These are phyloP conservation scores for Buddleja alternifolia DNA, from an alignment of 257 asterid species.

Conservation along the genomic window DNA sequence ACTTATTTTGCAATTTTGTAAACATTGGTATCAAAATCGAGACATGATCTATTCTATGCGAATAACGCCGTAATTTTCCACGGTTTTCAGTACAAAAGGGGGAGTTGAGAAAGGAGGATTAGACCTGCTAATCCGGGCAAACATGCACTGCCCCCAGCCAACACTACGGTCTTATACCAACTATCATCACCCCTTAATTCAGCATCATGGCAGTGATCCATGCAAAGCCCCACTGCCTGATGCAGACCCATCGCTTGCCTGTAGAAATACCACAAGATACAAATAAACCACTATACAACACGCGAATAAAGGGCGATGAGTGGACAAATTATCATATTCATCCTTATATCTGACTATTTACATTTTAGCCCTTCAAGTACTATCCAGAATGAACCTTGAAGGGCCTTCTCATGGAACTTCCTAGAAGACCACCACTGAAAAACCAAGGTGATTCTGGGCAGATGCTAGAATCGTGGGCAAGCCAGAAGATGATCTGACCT, in stretches of 20 bases:
- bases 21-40: no score
- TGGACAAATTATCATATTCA: neutral
- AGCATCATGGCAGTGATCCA: conserved; percentile 90
- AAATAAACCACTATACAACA: conserved; percentile 20
- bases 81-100: conserved; percentile 9
- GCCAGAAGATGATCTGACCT: conserved; percentile 17
- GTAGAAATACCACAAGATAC: conserved; percentile 33
- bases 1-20: no score
- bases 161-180: conserved; percentile 87
- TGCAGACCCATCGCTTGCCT: conserved; percentile 92
- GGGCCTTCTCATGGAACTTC: conserved; percentile 23
- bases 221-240: conserved; percentile 85
- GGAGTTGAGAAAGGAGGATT: conserved; percentile 17
- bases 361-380: conserved; percentile 16
- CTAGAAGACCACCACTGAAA: neutral
- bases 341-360: conserved; percentile 20
- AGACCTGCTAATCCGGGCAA: conserved; percentile 97
- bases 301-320: neutral
- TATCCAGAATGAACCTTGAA: conserved; percentile 10
- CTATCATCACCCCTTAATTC: conserved; percentile 67
- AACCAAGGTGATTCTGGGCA: neutral
- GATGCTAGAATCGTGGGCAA: conserved; percentile 12
- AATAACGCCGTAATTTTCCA: neutral
- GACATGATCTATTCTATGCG: no score
- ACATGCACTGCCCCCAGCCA: conserved; percentile 92